Conservation (phyloP, 805 yeast genomes). For the Sugiyamaella mastotermitis region DNA sequence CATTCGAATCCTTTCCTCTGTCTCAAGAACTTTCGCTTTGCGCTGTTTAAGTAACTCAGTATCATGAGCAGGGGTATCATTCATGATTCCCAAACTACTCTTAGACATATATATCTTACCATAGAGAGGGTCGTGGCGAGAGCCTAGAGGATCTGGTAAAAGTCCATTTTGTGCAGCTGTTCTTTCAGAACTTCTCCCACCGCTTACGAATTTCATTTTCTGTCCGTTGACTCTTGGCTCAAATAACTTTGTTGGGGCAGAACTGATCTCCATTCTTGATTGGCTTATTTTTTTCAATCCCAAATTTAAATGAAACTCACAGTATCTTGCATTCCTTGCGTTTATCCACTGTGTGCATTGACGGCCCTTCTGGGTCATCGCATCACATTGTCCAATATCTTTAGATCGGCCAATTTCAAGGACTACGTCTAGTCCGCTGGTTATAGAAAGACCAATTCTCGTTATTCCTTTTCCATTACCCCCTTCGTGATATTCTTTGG, state of each 20-base stretch:
- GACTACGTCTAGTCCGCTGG: constrained; percentile 44
- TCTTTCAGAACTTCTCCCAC: constrained; percentile 4
- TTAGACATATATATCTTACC: constrained; percentile 23
- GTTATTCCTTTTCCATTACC: constrained; percentile 30
- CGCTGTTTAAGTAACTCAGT: constrained; percentile 14
- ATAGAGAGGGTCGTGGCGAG: constrained; percentile 5
- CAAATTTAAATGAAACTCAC: constrained; percentile 67
- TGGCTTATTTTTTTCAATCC: constrained; percentile 46
- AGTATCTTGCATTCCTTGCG: constrained; percentile 44
- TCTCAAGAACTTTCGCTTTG: constrained; percentile 17
- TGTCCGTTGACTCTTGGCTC: constrained; percentile 41
- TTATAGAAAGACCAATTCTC: constrained; percentile 52
- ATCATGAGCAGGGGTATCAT: constrained; percentile 6
- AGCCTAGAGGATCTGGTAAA: constrained; percentile 7
- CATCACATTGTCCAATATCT: constrained; percentile 64
- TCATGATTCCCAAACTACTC: not conserved
- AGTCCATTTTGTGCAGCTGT: constrained; percentile 8
- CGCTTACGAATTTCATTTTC: constrained; percentile 1
- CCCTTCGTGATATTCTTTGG: too few species aligned
- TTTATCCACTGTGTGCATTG: constrained; percentile 61
- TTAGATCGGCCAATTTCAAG: constrained; percentile 69
- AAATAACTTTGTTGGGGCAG: constrained; percentile 35
- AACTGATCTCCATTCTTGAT: constrained; percentile 70
- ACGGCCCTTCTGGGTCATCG: constrained; percentile 41
- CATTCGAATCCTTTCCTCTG: constrained; percentile 32